These are phyloP conservation scores for Pyrus pyrifolia DNA, from an alignment of 306 rosid genomes.

Conservation along the genomic window DNA sequence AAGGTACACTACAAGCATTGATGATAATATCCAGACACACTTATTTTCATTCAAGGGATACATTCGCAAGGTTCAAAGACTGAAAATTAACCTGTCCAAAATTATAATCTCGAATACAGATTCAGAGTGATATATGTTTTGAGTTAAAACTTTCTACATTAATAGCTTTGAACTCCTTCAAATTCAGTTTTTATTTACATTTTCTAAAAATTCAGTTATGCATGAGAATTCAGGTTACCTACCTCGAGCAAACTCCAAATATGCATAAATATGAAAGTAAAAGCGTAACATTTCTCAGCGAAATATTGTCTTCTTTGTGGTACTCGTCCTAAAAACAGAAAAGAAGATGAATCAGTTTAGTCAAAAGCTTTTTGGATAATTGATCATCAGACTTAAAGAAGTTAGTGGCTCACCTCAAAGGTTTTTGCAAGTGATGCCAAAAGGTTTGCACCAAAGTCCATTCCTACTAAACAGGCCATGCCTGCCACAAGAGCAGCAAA, in stretches of 20 bases:
- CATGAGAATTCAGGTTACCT: constrained; percentile 7
- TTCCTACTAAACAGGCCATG: constrained; percentile 72
- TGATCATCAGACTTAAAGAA: neutral
- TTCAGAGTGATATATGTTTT: neutral
- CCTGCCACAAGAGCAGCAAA: constrained; percentile 91
- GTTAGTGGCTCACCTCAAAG: constrained; percentile 53
- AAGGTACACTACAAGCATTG: neutral
- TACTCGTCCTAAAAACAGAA: constrained; percentile 59
- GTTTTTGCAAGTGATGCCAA: constrained; percentile 75
- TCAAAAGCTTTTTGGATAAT: neutral
- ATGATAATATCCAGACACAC: neutral
- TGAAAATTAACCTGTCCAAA: neutral
- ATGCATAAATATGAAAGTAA: constrained; percentile 68
- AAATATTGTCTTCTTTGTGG: constrained; percentile 67
- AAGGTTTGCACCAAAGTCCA: constrained; percentile 73
- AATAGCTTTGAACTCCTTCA: neutral
- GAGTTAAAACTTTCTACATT: neutral
- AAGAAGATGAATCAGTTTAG: neutral
- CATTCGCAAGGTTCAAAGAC: neutral
- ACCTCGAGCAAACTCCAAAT: constrained; percentile 90
- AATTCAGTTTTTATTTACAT: neutral
- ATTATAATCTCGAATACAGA: neutral
- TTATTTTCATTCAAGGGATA: neutral
- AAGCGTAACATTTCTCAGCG: constrained; percentile 77
- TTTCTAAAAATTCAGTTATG: neutral